Evolutionary conservation across 306 rosid genomes (phyloP).

Genomic region (Alnus glutinosa): DNA sequence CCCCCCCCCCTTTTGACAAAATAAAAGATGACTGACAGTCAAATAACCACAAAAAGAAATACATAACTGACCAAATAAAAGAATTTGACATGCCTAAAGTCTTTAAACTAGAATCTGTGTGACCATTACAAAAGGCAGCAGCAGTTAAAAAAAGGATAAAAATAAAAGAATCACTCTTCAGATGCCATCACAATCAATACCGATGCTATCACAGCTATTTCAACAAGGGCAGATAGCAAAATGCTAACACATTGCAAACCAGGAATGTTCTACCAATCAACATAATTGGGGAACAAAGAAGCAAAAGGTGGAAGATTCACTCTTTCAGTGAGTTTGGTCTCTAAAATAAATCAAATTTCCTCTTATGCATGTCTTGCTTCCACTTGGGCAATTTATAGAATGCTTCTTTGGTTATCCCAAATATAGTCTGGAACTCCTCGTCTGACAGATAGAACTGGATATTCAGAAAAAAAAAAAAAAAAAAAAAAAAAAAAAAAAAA

Average conservation of each 20-base stretch:
- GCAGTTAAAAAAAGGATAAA: constrained; percentile 39
- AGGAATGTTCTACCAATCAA: constrained; percentile 49
- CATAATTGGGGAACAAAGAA: constrained; percentile 44
- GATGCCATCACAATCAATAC: constrained; percentile 68
- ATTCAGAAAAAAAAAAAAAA: constrained; percentile 24
- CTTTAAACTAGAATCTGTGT: constrained; percentile 49
- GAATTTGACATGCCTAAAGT: constrained; percentile 60
- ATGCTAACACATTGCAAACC: constrained; percentile 46
- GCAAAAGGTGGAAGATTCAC: constrained; percentile 34
- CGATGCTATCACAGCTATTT: constrained; percentile 50
- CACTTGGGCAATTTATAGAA: constrained; percentile 87
- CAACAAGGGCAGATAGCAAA: constrained; percentile 53
- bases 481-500: constrained; percentile 22
- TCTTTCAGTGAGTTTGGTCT: constrained; percentile 24
- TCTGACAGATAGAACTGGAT: constrained; percentile 84
- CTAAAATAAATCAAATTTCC: constrained; percentile 82
- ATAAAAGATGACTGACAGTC: constrained; percentile 27
- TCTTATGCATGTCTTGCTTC: constrained; percentile 99
- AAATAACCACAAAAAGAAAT: constrained; percentile 38
- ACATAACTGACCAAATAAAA: constrained; percentile 61
- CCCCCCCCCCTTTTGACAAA: constrained; percentile 52
- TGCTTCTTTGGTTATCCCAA: constrained; percentile 75
- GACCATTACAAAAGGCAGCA: constrained; percentile 54
- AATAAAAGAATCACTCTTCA: constrained; percentile 61
- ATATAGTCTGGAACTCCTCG: constrained; percentile 65